Percentiles rank a stretch among this genome's conserved stretches.
Evolutionary conservation across 1,284 basidiomycete genomes (phyloP).

Genomic region (Heterobasidion irregulare): DNA sequence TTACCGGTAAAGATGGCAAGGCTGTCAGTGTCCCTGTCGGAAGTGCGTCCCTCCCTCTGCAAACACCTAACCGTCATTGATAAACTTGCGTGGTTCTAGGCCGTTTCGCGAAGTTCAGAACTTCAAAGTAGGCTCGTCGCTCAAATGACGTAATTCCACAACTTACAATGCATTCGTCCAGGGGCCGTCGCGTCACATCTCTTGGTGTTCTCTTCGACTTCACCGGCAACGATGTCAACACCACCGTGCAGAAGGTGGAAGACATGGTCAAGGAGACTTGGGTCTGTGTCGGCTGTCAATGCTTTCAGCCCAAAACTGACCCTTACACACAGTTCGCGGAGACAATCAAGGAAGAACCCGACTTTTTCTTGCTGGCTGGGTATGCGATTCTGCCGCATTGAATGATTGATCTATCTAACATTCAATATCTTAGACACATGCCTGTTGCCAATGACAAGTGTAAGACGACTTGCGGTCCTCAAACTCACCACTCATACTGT

Average conservation of each 20-base stretch:
- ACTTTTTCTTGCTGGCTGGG: constrained; percentile 73
- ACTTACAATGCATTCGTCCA: constrained; percentile 17
- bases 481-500: constrained; percentile 12
- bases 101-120: constrained; percentile 70
- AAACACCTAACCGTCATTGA: neutral
- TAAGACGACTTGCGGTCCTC: constrained; percentile 17
- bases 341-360: constrained; percentile 73
- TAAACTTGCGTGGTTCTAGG: constrained; percentile 21
- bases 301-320: neutral
- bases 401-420: neutral
- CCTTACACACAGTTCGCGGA: constrained; percentile 50
- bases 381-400: constrained; percentile 14
- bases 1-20: constrained; percentile 43
- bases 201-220: constrained; percentile 80
- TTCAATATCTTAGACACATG: constrained; percentile 46
- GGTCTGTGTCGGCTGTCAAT: constrained; percentile 28
- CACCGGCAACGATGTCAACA: constrained; percentile 54
- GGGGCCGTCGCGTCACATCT: constrained; percentile 67
- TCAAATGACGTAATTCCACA: neutral
- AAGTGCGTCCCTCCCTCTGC: constrained; percentile 25
- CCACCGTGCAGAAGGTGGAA: constrained; percentile 65
- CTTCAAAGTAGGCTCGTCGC: constrained; percentile 44
- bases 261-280: constrained; percentile 72
- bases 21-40: constrained; percentile 54
- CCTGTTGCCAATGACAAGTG: constrained; percentile 58